Percentiles rank a stretch among this genome's conserved stretches.
Conservation (phyloP, 352 stramenopile species). For the Plasmopara muralis region DNA sequence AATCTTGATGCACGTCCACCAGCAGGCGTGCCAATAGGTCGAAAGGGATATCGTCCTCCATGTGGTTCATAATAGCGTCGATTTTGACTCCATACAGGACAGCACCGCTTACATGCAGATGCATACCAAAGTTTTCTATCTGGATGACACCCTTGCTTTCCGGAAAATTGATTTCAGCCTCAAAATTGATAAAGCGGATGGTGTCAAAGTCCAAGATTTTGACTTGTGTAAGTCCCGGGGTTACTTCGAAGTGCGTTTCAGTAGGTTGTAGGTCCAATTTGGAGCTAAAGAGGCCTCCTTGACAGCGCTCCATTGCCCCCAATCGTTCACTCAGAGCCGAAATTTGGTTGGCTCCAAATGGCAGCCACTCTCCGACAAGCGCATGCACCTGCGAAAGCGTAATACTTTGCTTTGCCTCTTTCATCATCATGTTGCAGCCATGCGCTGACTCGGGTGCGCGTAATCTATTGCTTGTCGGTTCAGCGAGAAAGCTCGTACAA, state of each 20-base stretch:
- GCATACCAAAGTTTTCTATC: conserved; percentile 95
- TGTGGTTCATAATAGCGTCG: conserved; percentile 96
- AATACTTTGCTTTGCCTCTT: conserved; percentile 93
- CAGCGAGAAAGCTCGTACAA: conserved; percentile 75
- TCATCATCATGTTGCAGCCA: conserved; percentile 85
- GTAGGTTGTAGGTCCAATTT: conserved; percentile 85
- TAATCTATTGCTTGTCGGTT: conserved; percentile 92
- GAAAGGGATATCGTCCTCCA: conserved; percentile 93
- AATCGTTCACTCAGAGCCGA: conserved; percentile 95
- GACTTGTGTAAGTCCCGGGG: conserved; percentile 92
- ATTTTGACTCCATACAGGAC: conserved; percentile 84
- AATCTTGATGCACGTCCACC: conserved; percentile 95
- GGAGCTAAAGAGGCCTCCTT: conserved; percentile 95
- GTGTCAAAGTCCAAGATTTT: conserved; percentile 97
- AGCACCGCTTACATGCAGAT: conserved; percentile 65
- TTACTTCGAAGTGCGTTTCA: conserved; percentile 81
- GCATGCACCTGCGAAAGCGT: conserved; percentile 94
- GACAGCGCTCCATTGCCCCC: conserved; percentile 92
- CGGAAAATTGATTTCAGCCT: conserved; percentile 96
- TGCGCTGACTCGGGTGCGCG: conserved; percentile 84
- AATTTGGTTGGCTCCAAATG: conserved; percentile 96
- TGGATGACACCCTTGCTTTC: conserved; percentile 92
- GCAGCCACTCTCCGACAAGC: conserved; percentile 96
- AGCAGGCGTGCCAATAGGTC: conserved; percentile 93
- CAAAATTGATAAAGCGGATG: conserved; percentile 97